Evolutionary conservation across 176 grass and related monocot species (phyloP), one percentile per base, ranked within the genome.

Genomic region (Bothriochloa decipiens): DNA sequence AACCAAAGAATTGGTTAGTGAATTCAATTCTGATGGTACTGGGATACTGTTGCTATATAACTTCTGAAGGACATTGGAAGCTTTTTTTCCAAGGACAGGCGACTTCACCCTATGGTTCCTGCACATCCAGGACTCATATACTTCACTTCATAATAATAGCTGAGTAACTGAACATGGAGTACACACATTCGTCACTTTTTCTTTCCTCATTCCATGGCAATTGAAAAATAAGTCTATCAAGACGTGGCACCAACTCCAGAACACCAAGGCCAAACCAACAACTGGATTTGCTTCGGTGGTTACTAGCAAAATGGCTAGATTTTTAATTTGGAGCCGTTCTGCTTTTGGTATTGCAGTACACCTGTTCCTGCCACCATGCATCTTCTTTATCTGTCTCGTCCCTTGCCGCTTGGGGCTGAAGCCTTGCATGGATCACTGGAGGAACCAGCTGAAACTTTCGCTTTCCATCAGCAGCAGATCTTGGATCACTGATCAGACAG

Each of bases 51-150:
- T 70, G 18, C 65, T 14, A 1, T 82, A 23, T 76, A 82, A 65
- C 47, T 82, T 87, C 12, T 20, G 23, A 60, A 29, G 33, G 65
- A 22, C 70, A 82, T 39, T 75, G 17, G 55, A 62, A 72, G 32
- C 32, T 18, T 5, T 40, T 20, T 64, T 49, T 50, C 4, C 40
- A 7, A 72, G 68, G 14, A 49, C 75, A 35, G 0, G 14, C 2
- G 4, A 70, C 39, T 27, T 49, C 15, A 45, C 50, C 26, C 23
- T 58, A 70, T 33, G 64, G 68, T 61, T 71, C 35, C 73, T 77
- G 35, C 61, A 35, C 43, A 41, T 55, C 47, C 47, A 77, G 64
- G 73, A 69, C 14, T 25, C 46, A 27, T 20, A 53, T 16, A 49
- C 43, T 35, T 23, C 63, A 26, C 7, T 5, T 43, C 0, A 1